Evolutionary conservation across 2,329 filamentous ascomycete species (phyloP).

Genomic region (Paecilomyces niveus): DNA sequence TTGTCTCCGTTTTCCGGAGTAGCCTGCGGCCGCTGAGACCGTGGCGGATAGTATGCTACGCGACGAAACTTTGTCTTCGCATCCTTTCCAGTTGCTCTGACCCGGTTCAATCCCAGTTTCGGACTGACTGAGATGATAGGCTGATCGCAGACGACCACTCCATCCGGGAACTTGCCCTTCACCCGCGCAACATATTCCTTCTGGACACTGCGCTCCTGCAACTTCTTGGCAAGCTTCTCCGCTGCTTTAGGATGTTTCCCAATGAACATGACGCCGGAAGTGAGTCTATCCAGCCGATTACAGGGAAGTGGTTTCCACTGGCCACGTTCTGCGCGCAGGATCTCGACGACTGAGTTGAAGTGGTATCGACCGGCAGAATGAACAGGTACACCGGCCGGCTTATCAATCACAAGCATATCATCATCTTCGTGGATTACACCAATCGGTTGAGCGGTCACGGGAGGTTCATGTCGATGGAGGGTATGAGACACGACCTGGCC

Average conservation of each 20-base stretch:
- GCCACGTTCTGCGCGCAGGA: constrained; percentile 71
- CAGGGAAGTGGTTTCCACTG: constrained; percentile 63
- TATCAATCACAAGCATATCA: constrained; percentile 93
- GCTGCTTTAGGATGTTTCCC: constrained; percentile 79
- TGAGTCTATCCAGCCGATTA: constrained; percentile 88
- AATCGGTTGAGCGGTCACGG: constrained; percentile 74
- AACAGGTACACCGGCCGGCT: constrained; percentile 89
- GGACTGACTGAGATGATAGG: constrained; percentile 91
- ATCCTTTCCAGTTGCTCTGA: constrained; percentile 86
- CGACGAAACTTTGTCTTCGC: constrained; percentile 88
- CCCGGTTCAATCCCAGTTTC: constrained; percentile 86
- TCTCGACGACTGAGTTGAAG: constrained; percentile 90
- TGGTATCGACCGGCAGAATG: constrained; percentile 94
- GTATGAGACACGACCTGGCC: constrained; percentile 90
- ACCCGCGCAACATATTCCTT: constrained; percentile 96
- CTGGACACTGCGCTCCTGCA: constrained; percentile 71
- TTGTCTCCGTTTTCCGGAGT: constrained; percentile 16
- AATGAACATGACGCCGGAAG: constrained; percentile 96
- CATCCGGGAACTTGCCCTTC: constrained; percentile 83
- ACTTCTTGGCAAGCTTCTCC: constrained; percentile 67
- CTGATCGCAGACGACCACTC: constrained; percentile 85
- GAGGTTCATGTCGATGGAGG: constrained; percentile 90
- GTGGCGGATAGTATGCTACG: constrained; percentile 78
- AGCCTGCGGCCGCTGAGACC: constrained; percentile 15
- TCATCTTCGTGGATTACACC: constrained; percentile 84